Base-by-base conservation (phyloP, 768 basidiomycete species). In the Termitomyces eurrhizus region DNA sequence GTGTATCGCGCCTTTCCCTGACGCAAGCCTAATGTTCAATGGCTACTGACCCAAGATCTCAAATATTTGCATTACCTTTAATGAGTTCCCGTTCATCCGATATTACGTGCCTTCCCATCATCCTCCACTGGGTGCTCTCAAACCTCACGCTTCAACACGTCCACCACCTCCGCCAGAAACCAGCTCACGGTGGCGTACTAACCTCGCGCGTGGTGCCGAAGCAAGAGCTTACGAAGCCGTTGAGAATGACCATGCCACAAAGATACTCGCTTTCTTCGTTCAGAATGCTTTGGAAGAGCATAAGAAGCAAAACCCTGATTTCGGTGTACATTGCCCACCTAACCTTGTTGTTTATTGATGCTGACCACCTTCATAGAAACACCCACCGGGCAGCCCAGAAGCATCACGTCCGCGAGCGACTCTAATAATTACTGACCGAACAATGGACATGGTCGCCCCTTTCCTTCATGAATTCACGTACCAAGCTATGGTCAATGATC, bases 381-480 rank as follows among this genome's bases (percentile, higher is more conserved):
- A 72, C 29, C 64, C 53, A 2, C 61, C 60, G 29, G 48, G 56
- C 11, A 64, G 52, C 39, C 59, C 74, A 44, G 87, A 88, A 62
- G 73, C 76, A 7, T 75, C 81, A 7, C 80, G 94, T 61, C 88
- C 90, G 13, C 85, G 90, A 59, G 87, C 84, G 4, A 90, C 93
- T 16, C 77, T 98, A 42, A 82, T 98, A 68, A 89, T 99, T 61
- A 95, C 95, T 5, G 97, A 99, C 73, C 87, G 97, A n/a, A 84
- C 95, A 4, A 93, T 99, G 89, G 97, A 99, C 73, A 87, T 88
- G 67, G 69, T 90, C 29, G 89, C 93, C 2, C 97, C 97, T 1
- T 84, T 98, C 62, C 71, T 97, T 39, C 97, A 99, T 71, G 97
- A 98, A 69, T 99, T 99, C 70, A 98, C 96, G 24, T 99, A 98